phyloP scores from a whole-genome alignment of 768 basidiomycete species.

The Mycena rebaudengoi region DNA sequence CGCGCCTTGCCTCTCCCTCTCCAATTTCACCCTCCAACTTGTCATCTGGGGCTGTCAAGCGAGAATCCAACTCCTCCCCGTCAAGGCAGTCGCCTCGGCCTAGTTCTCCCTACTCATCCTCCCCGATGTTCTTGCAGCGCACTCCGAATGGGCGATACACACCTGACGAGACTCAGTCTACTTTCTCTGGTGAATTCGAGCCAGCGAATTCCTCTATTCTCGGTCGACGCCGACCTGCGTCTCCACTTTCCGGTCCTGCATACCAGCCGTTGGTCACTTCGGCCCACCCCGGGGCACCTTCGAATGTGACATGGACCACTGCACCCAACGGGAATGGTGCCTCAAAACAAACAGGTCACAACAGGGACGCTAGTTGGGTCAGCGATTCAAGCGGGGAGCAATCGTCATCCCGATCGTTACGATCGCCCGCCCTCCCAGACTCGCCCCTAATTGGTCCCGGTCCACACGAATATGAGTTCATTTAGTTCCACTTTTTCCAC shows the following conservation, averaged over 20 bases:
- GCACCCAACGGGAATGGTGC: conserved; percentile 42
- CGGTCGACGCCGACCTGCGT: conserved; percentile 71
- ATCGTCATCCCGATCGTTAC: conserved; percentile 55
- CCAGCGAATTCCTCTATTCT: conserved; percentile 61
- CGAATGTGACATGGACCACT: conserved; percentile 77
- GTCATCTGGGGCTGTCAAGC: conserved; percentile 52
- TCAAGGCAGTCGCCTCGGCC: conserved; percentile 54
- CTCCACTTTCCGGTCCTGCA: conserved; percentile 68
- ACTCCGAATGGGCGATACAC: conserved; percentile 72
- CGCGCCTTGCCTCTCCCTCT: conserved; percentile 42
- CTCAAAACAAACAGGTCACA: conserved; percentile 50
- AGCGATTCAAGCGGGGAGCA: conserved; percentile 47
- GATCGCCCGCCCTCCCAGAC: conserved; percentile 67
- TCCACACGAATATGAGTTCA: conserved; percentile 38
- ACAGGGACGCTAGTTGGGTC: conserved; percentile 67
- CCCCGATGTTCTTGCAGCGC: conserved; percentile 63
- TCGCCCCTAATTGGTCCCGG: conserved; percentile 59
- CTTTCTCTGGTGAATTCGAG: conserved; percentile 52
- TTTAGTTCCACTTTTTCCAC: conserved; percentile 39
- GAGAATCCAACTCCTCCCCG: conserved; percentile 65
- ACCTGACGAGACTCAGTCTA: conserved; percentile 58
- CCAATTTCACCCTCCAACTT: conserved; percentile 46
- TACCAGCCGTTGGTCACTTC: conserved; percentile 70
- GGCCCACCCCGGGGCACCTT: conserved; percentile 74
- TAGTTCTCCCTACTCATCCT: conserved; percentile 56